Conservation (phyloP, 768 basidiomycete species). For the Serpula lacrymans region DNA sequence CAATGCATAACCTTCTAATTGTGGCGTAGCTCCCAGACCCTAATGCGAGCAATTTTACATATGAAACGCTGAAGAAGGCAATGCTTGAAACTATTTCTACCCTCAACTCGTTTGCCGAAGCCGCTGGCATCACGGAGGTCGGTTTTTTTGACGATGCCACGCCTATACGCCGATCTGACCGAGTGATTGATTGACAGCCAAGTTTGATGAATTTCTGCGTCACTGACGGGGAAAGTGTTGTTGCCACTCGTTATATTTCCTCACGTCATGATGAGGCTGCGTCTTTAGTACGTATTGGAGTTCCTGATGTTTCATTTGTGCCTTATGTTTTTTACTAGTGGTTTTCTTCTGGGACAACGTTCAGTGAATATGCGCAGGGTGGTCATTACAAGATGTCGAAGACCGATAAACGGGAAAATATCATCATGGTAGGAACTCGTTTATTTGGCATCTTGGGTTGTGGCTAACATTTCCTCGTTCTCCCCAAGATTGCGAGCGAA, state of each 20-base stretch:
- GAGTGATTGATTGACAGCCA: slow-evolving; percentile 44
- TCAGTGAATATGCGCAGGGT: slow-evolving; percentile 84
- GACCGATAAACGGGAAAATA: slow-evolving; percentile 92
- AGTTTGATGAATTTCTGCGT: slow-evolving; percentile 95
- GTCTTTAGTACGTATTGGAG: slow-evolving; percentile 68
- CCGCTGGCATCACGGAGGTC: slow-evolving; percentile 72
- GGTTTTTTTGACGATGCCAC: slow-evolving; percentile 1
- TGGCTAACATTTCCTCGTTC: background rate
- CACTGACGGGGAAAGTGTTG: slow-evolving; percentile 90
- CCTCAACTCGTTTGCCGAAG: slow-evolving; percentile 73
- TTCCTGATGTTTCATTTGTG: too few species aligned
- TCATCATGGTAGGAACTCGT: slow-evolving; percentile 71
- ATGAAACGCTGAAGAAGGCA: slow-evolving; percentile 68
- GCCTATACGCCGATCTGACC: background rate
- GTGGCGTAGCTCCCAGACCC: slow-evolving; percentile 70
- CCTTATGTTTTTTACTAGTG: slow-evolving; percentile 59
- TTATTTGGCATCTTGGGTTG: background rate
- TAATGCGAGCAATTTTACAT: slow-evolving; percentile 70
- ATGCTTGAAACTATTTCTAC: slow-evolving; percentile 86
- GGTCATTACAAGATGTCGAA: slow-evolving; percentile 96
- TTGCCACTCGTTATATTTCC: slow-evolving; percentile 94
- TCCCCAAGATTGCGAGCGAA: slow-evolving; percentile 74
- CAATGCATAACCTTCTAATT: background rate
- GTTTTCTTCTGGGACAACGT: slow-evolving; percentile 94
- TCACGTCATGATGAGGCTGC: slow-evolving; percentile 91